Evolutionary conservation across 345 rosid genomes (phyloP).

Genomic region (Atalantia buxifolia): DNA sequence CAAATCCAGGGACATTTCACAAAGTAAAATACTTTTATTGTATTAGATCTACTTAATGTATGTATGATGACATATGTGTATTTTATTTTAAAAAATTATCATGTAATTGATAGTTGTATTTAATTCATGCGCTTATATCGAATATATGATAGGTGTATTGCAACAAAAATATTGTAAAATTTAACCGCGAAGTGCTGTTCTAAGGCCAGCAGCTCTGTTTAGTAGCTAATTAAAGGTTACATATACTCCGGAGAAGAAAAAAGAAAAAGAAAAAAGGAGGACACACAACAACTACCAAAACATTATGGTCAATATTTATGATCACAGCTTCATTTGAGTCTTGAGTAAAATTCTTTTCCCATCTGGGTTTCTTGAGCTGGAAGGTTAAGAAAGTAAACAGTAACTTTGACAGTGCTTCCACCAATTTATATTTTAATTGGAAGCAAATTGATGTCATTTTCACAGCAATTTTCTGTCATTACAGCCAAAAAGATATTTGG

Average conservation of each 20-base stretch:
- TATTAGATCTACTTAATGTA: too few species aligned
- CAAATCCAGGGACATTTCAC: too few species aligned
- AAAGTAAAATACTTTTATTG: too few species aligned
- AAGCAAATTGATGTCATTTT: conserved; percentile 14
- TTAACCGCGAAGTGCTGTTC: too few species aligned
- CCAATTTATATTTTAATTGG: not conserved
- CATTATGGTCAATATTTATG: not conserved
- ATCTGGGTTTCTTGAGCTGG: not conserved
- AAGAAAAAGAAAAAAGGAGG: too few species aligned
- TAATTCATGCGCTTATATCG: rapidly evolving
- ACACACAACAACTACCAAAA: not conserved
- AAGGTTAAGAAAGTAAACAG: not conserved
- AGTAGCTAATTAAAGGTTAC: not conserved
- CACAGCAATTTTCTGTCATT: conserved; percentile 18
- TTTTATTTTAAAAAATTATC: too few species aligned
- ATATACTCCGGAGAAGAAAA: not conserved
- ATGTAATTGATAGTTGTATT: too few species aligned
- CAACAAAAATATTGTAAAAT: too few species aligned
- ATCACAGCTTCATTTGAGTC: not conserved
- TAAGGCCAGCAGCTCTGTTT: too few species aligned
- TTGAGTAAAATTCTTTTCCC: not conserved
- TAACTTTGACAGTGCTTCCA: too few species aligned
- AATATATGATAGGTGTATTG: too few species aligned
- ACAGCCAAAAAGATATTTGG: not conserved
- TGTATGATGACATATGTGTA: too few species aligned